A percentile compares a stretch with the other conserved stretches of the same genome.
phyloP scores from a whole-genome alignment of 768 basidiomycete genomes.

The Pisolithus albus region DNA sequence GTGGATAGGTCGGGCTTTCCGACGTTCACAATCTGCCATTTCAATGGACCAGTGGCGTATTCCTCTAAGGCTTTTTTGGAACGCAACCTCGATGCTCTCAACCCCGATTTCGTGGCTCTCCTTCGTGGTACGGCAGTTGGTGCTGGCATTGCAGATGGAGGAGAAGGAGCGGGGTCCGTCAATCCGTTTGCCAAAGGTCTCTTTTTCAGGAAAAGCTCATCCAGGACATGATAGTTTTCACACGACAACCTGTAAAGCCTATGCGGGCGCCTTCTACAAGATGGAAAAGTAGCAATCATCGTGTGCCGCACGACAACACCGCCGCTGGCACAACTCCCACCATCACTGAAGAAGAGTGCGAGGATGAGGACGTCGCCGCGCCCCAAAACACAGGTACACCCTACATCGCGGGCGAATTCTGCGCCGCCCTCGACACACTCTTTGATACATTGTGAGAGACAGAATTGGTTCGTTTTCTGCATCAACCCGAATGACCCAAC shows the following conservation, averaged over 20 bases:
- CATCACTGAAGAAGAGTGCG: constrained; percentile 43
- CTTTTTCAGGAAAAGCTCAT: constrained; percentile 82
- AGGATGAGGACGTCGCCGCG: constrained; percentile 34
- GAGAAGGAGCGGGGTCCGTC: constrained; percentile 69
- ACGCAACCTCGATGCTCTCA: constrained; percentile 81
- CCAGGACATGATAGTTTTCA: constrained; percentile 96
- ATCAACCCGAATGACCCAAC: constrained; percentile 90
- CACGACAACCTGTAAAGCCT: constrained; percentile 89
- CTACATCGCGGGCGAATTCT: constrained; percentile 87
- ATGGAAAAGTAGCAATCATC: constrained; percentile 66
- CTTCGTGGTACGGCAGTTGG: constrained; percentile 52
- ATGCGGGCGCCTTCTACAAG: constrained; percentile 90
- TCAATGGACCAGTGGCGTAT: constrained; percentile 86
- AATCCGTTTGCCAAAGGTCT: constrained; percentile 90
- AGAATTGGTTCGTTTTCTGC: constrained; percentile 89
- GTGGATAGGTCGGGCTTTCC: constrained; percentile 73
- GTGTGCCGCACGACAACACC: constrained; percentile 30
- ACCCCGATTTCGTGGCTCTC: constrained; percentile 88
- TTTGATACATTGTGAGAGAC: constrained; percentile 85
- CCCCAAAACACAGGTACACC: constrained; percentile 34
- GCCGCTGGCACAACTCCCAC: constrained; percentile 15
- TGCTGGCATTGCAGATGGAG: constrained; percentile 31
- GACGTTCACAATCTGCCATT: constrained; percentile 90
- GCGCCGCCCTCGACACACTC: constrained; percentile 73
- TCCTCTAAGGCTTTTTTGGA: constrained; percentile 87